Conservation (phyloP, 371 early-diverging fungal genomes). For the Blastocladiella emersonii region DNA sequence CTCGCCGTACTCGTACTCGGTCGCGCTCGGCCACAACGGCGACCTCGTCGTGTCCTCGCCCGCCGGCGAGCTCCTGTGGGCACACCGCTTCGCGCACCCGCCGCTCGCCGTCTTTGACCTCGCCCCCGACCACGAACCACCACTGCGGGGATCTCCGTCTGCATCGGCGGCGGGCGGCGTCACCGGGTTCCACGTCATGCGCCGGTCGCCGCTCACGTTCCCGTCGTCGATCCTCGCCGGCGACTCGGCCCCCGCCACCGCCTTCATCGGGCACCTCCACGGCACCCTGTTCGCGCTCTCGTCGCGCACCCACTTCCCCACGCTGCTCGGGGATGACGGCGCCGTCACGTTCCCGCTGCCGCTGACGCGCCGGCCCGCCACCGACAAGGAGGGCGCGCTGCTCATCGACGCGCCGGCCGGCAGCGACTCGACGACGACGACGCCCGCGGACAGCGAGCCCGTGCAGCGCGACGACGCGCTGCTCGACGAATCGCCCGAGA, state of each 20-base stretch:
- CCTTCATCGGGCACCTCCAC: slow-evolving; percentile 9
- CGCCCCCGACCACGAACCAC: background rate
- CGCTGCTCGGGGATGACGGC: background rate
- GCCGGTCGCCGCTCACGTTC: background rate
- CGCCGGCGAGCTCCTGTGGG: background rate
- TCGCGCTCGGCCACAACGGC: background rate
- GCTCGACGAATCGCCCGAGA: background rate
- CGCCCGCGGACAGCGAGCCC: no score
- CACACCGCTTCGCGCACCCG: slow-evolving; percentile 14
- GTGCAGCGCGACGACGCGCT: no score
- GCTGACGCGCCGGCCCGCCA: background rate
- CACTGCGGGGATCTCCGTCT: no score
- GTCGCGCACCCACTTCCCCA: background rate
- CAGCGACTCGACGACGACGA: no score
- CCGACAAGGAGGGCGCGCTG: background rate
- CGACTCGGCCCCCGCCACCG: background rate
- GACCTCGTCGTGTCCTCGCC: background rate
- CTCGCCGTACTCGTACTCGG: background rate
- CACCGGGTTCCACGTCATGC: slow-evolving; percentile 10
- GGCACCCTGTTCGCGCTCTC: slow-evolving; percentile 5
- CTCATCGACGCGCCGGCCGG: background rate
- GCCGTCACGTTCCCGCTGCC: background rate
- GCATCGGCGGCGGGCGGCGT: slow-evolving; percentile 5
- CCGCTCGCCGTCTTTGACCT: slow-evolving; percentile 23
- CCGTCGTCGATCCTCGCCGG: background rate